Evolutionary conservation across 208 protist genomes (phyloP).

Genomic region (Leishmania mexicana): DNA sequence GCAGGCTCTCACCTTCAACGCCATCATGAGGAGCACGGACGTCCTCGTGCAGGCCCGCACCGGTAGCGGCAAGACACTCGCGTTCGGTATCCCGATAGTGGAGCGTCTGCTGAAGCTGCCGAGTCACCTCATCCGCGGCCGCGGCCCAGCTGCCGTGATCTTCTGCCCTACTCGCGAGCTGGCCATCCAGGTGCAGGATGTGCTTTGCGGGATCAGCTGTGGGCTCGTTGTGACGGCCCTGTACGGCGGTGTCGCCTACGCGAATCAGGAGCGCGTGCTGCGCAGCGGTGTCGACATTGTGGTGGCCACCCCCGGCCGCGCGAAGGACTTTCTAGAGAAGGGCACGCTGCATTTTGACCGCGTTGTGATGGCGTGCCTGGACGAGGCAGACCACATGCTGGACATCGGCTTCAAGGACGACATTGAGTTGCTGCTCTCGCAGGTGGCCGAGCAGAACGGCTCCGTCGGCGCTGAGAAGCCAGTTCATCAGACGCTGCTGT

Average conservation of each 20-base stretch:
- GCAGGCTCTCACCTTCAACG: conserved; percentile 92
- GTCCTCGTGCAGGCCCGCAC: conserved; percentile 92
- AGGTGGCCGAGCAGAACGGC: conserved; percentile 89
- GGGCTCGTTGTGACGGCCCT: conserved; percentile 93
- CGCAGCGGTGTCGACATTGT: conserved; percentile 98
- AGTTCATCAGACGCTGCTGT: conserved; percentile 92
- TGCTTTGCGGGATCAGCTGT: conserved; percentile 80
- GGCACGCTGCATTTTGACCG: conserved; percentile 92
- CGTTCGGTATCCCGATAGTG: conserved; percentile 93
- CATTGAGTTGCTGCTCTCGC: conserved; percentile 95
- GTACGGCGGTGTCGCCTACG: conserved; percentile 95
- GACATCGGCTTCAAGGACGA: conserved; percentile 98
- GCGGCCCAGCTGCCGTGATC: conserved; percentile 92
- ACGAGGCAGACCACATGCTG: conserved; percentile 99
- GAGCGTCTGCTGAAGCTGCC: conserved; percentile 66
- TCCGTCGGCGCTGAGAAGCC: conserved; percentile 81
- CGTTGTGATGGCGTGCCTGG: conserved; percentile 95
- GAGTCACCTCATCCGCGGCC: conserved; percentile 42
- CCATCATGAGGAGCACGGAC: conserved; percentile 91
- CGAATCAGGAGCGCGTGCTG: conserved; percentile 91
- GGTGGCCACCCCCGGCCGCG: conserved; percentile 97
- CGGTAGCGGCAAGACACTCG: conserved; percentile 95
- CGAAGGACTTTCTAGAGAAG: conserved; percentile 99
- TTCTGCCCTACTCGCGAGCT: conserved; percentile 99
- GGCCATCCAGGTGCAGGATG: conserved; percentile 97